Base-by-base conservation (phyloP, 441 rosid genomes). In the Erodium moschatum region DNA sequence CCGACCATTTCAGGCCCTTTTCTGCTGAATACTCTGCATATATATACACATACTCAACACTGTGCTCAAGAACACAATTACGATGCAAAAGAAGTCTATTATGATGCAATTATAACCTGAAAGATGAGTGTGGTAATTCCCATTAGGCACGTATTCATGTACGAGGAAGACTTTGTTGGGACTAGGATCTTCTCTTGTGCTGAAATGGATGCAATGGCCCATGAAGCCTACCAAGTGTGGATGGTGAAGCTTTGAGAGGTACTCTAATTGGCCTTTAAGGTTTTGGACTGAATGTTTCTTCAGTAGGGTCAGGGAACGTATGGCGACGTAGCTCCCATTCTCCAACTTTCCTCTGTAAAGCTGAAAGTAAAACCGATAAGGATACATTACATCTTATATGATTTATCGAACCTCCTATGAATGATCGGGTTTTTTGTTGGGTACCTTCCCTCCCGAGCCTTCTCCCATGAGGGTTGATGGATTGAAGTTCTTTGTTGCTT, bases 391-490 rank as follows among this genome's bases (percentile, higher is more conserved):
- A 24, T 24, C 27, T 0, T 24, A 31, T 31, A 31, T 2, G 6
- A 5, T 31, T 31, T 5, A 31, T 31, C 2, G 10, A 42, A 9
- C 0, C 48, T 42, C 48, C 13, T 42, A 42, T 42, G 48, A 2
- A 42, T 42, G 12, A 2, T 31, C 4, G 3, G 31, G 19, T 35
- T 54, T 67, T 38, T 20, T 42, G 27, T 6, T 6, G 24, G 29
- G 24, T 85, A 93, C 98, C 98, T 91, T 91, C 73, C 98, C 97
- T 3, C 16, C 61, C 50, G 82, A 86, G 75, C 97, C 91, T 81
- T 88, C 93, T 52, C 96, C 86, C 73, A 93, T 77, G 50, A 88
- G 85, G 69, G 84, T 75, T 24, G 87, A 80, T 31, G 91, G 78
- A 81, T 84, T 80, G 13, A 93, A 93, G 76, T 84, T 78, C 7